Conservation (phyloP, 805 yeast genomes). For the Yamadazyma paraphyllophila region DNA sequence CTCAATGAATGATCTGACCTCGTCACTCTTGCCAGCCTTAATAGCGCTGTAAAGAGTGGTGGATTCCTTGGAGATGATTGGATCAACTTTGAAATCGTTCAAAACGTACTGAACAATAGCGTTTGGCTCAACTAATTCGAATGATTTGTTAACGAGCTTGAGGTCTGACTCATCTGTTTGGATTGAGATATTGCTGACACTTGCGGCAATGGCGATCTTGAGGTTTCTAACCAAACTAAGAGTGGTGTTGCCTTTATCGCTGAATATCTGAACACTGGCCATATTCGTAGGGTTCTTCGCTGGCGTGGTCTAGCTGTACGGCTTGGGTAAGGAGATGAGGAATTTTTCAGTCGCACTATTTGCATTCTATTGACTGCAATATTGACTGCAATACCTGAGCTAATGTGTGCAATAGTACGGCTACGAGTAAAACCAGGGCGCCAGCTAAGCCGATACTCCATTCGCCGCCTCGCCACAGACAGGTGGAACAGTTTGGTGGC, state of each 20-base stretch:
- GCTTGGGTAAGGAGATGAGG: constrained; percentile 1
- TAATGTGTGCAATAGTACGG: background rate
- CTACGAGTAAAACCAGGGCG: too few species aligned
- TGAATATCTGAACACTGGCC: constrained; percentile 5
- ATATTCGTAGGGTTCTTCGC: background rate
- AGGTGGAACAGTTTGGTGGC: constrained; percentile 18
- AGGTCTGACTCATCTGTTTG: constrained; percentile 24
- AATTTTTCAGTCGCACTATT: constrained; percentile 4
- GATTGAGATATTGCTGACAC: constrained; percentile 21
- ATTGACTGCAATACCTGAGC: background rate
- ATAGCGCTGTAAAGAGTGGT: constrained; percentile 39
- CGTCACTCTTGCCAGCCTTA: constrained; percentile 31
- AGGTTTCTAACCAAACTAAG: constrained; percentile 38
- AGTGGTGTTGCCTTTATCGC: constrained; percentile 24
- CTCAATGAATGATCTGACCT: constrained; percentile 15
- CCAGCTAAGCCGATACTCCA: too few species aligned
- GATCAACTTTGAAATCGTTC: constrained; percentile 41
- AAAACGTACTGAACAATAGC: constrained; percentile 66
- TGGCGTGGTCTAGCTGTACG: background rate
- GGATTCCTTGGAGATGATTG: constrained; percentile 44
- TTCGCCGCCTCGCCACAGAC: background rate
- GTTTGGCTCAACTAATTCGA: constrained; percentile 61
- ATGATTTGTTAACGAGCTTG: constrained; percentile 33
- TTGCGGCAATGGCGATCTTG: constrained; percentile 44
- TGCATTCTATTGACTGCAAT: background rate